Conservation (phyloP, 306 rosid genomes). For the Hippophae tibetana region DNA sequence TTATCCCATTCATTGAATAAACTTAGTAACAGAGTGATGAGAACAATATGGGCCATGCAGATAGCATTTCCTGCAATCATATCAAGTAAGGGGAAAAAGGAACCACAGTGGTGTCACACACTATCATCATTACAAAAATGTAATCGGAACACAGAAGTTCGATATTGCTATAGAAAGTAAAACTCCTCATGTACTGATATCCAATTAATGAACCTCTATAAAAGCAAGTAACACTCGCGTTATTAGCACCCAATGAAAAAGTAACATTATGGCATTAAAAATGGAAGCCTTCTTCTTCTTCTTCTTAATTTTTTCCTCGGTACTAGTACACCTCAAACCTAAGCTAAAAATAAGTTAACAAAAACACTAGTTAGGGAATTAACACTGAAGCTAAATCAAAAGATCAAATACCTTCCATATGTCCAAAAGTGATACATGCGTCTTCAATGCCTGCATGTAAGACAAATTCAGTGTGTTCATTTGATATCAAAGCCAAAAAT, state of each 20-base stretch:
- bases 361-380: conserved; percentile 4
- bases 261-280: no score
- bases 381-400: conserved; percentile 18
- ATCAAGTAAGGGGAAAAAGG: conserved; percentile 2
- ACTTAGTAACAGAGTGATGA: not conserved
- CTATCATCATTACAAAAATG: no score
- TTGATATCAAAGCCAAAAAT: not conserved
- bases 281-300: no score
- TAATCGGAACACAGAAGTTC: no score
- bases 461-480: conserved; percentile 15
- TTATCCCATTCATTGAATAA: not conserved
- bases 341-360: not conserved
- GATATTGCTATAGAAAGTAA: no score
- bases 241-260: no score
- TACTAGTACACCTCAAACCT: no score
- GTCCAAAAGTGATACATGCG: conserved; percentile 72
- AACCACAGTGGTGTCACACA: not conserved
- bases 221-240: no score
- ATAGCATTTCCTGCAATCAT: not conserved
- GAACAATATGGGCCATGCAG: not conserved
- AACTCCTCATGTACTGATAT: no score
- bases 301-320: no score
- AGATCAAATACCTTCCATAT: conserved; percentile 69
- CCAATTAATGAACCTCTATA: no score
- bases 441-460: conserved; percentile 71